Base-by-base conservation (phyloP, 805 yeast species). In the Blastobotrys chiropterorum region DNA sequence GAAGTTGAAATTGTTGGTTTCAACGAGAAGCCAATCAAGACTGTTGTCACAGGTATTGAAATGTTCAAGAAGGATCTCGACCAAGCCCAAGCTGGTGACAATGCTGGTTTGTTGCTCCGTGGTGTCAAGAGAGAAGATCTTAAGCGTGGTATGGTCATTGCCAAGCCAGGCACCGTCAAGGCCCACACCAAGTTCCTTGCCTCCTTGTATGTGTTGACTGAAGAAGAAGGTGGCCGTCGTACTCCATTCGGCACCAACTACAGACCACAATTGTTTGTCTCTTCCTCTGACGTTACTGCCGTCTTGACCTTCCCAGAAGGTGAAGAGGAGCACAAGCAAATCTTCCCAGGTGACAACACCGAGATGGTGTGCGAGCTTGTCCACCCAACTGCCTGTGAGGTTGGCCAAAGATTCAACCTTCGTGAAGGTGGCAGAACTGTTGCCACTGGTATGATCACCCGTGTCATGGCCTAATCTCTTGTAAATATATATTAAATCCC, bases 401-500 rank as follows among this genome's bases (percentile, higher is more conserved):
- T 85, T 65, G 95, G 95, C 72, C 97, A 90, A 80, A 87, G 98
- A 77, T 94, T 94, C 86, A 94, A 94, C 83, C 80, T 94, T 72
- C 94, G 99, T 83, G 99, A 94, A 79, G 97, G 98, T 77, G 97
- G 97, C 72, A 87, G 86, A 78, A 94, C 99, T 60, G 97, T 94
- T 62, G 99, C 97, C 74, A 94, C 99, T 62, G 99, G 99, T 79
- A 78, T 94, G 78, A 82, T 94, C 65, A 94, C 99, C 66, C 85
- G 96, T 75, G 83, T 89, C 72, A 71, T 87, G 60, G 92, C 85
- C 71, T 81, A 77, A 67, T 26, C 5, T 6, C 5, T 26, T 26
- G 34, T 26, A 26, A 6, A 26, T 26, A 26, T 26, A 26, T 26
- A n/a, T 26, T 11, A 26, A 26, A 6, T 5, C 15, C 5, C 41